Percentiles rank a stretch among this genome's conserved stretches.
phyloP scores from a whole-genome alignment of 1,284 basidiomycete genomes.

The Rhodofomes roseus region DNA sequence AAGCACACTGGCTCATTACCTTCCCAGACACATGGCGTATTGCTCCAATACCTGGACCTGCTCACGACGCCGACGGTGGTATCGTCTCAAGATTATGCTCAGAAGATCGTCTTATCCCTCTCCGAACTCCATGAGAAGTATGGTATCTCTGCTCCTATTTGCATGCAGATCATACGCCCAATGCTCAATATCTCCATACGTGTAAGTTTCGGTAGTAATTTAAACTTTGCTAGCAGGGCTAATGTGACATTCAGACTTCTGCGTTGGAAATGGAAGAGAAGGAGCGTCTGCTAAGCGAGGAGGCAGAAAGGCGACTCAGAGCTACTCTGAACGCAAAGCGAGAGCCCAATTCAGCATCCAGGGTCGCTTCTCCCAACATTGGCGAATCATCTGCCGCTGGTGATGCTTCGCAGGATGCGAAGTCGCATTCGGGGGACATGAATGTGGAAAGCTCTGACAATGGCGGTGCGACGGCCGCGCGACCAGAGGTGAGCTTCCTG shows the following conservation, averaged over 20 bases:
- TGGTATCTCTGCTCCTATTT: constrained; percentile 77
- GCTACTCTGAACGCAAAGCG: constrained; percentile 73
- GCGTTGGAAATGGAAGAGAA: constrained; percentile 61
- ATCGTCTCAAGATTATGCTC: constrained; percentile 57
- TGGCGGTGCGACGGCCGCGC: background rate
- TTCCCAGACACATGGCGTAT: constrained; percentile 68
- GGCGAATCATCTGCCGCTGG: constrained; percentile 33
- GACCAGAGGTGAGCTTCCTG: background rate
- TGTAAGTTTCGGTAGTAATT: constrained; percentile 40
- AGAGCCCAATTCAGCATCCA: constrained; percentile 57
- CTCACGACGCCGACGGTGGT: constrained; percentile 63
- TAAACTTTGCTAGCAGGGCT: background rate
- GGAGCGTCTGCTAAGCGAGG: constrained; percentile 62
- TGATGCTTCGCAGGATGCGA: constrained; percentile 29
- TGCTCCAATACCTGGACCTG: constrained; percentile 74
- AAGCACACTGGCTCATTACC: constrained; percentile 2
- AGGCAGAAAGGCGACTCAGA: constrained; percentile 72
- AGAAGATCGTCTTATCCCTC: constrained; percentile 67
- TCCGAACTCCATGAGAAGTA: constrained; percentile 69
- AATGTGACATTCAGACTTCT: constrained; percentile 37
- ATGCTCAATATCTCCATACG: constrained; percentile 65
- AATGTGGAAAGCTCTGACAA: constrained; percentile 27
- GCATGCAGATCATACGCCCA: constrained; percentile 90
- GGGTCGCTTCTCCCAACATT: constrained; percentile 55
- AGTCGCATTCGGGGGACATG: constrained; percentile 15